Conservation (phyloP, 768 basidiomycete species). For the Tulasnella sp. region DNA sequence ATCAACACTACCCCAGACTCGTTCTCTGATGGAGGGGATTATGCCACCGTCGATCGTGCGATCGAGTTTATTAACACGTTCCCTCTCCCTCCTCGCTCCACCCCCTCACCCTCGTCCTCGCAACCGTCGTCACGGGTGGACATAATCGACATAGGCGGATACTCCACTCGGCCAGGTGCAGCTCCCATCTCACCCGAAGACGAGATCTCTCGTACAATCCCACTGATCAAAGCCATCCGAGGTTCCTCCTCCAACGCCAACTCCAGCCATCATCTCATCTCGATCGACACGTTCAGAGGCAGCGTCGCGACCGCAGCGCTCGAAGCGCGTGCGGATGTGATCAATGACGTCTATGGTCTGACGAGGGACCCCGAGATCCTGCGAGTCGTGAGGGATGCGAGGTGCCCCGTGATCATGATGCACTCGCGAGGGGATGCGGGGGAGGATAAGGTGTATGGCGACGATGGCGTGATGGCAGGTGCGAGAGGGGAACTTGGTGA, state of each 20-base stretch:
- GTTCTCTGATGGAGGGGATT: constrained; percentile 75
- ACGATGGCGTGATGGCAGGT: constrained; percentile 47
- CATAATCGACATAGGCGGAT: constrained; percentile 89
- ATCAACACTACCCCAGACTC: constrained; percentile 93
- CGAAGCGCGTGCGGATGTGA: constrained; percentile 80
- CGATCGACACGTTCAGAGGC: constrained; percentile 82
- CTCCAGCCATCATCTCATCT: constrained; percentile 42
- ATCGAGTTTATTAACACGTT: constrained; percentile 30
- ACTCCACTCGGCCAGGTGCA: constrained; percentile 82
- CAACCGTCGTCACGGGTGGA: constrained; percentile 46
- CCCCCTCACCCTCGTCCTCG: neutral
- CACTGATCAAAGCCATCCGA: constrained; percentile 54
- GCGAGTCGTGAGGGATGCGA: constrained; percentile 45
- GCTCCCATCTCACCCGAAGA: constrained; percentile 53
- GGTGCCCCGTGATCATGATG: constrained; percentile 84
- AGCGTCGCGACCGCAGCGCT: constrained; percentile 59
- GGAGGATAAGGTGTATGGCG: constrained; percentile 52
- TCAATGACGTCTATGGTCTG: constrained; percentile 87
- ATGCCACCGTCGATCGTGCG: constrained; percentile 44
- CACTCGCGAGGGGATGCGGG: constrained; percentile 84
- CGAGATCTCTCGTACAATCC: constrained; percentile 62
- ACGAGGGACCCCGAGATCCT: constrained; percentile 59
- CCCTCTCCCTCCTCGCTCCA: neutral
- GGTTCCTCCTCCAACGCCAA: constrained; percentile 19
- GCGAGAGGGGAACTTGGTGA: constrained; percentile 61